phyloP scores from a whole-genome alignment of 805 yeast species.

The Henningerozyma blattae region DNA sequence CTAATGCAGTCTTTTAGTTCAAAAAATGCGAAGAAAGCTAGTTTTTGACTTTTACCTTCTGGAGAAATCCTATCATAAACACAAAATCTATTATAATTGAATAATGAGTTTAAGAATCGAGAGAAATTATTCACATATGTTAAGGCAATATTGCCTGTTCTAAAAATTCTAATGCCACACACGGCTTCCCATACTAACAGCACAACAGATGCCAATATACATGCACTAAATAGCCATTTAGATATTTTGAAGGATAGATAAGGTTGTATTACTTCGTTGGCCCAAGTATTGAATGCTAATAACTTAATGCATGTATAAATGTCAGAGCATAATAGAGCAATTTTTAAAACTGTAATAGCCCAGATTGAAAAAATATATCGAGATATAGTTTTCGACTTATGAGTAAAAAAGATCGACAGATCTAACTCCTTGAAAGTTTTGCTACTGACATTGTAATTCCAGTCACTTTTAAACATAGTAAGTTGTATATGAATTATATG shows the following conservation, averaged over 20 bases:
- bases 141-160: constrained; percentile 52
- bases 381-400: constrained; percentile 11
- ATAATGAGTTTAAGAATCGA: constrained; percentile 41
- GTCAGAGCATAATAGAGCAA: constrained; percentile 53
- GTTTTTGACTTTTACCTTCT: constrained; percentile 50
- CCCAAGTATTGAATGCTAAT: constrained; percentile 63
- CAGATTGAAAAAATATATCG: constrained; percentile 13
- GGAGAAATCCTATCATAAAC: constrained; percentile 60
- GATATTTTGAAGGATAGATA: constrained; percentile 37
- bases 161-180: constrained; percentile 45
- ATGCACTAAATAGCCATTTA: constrained; percentile 68
- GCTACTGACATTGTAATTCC: constrained; percentile 15
- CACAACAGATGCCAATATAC: constrained; percentile 60
- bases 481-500: not conserved
- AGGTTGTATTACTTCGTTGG: constrained; percentile 37
- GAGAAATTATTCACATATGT: constrained; percentile 61
- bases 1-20: constrained; percentile 51
- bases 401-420: constrained; percentile 12
- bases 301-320: constrained; percentile 68
- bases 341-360: constrained; percentile 33
- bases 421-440: constrained; percentile 20
- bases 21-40: constrained; percentile 52
- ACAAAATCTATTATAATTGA: constrained; percentile 56
- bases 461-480: constrained; percentile 13
- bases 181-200: constrained; percentile 44